Evolutionary conservation across 208 protist species (phyloP).

Genomic region (Trypanosoma boissoni): DNA sequence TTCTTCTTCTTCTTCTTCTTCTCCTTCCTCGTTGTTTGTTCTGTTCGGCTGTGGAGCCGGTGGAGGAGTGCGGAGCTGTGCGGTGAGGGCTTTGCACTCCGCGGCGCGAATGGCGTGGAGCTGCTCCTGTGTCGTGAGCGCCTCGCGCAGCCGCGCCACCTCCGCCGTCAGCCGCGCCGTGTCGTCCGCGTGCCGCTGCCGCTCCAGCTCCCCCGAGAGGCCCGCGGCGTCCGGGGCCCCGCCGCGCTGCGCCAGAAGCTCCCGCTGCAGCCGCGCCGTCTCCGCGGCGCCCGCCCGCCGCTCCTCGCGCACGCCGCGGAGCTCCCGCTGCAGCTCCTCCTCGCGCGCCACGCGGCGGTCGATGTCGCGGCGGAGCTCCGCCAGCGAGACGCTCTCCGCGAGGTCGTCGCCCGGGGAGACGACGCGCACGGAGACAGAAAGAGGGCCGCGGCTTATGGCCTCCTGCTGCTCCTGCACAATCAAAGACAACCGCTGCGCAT

Average conservation of each 20-base stretch:
- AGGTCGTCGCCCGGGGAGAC: slow-evolving; percentile 25
- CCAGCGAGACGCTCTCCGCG: slow-evolving; percentile 25
- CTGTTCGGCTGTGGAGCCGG: too few relatives aligned
- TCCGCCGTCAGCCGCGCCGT: slow-evolving; percentile 36
- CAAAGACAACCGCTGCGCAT: slow-evolving; percentile 50
- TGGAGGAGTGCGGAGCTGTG: neutral
- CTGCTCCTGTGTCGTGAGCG: slow-evolving; percentile 49
- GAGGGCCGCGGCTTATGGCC: slow-evolving; percentile 41
- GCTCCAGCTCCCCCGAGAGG: slow-evolving; percentile 10
- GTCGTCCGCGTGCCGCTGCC: slow-evolving; percentile 29
- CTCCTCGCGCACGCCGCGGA: slow-evolving; percentile 16
- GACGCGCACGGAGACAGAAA: slow-evolving; percentile 40
- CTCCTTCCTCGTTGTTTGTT: too few relatives aligned
- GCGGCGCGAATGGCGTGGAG: slow-evolving; percentile 40
- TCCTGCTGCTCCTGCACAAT: slow-evolving; percentile 68
- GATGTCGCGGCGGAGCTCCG: slow-evolving; percentile 48
- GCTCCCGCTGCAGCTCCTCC: slow-evolving; percentile 29
- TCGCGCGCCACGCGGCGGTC: slow-evolving; percentile 27
- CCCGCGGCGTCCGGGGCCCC: neutral
- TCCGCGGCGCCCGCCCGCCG: slow-evolving; percentile 23
- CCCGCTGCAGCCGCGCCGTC: slow-evolving; percentile 19
- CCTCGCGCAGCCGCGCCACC: slow-evolving; percentile 31
- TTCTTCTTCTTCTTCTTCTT: too few relatives aligned
- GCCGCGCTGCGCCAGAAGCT: slow-evolving; percentile 19
- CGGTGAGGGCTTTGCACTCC: slow-evolving; percentile 26